Evolutionary conservation across 768 basidiomycete genomes (phyloP).

Genomic region (Russula ochroleuca): DNA sequence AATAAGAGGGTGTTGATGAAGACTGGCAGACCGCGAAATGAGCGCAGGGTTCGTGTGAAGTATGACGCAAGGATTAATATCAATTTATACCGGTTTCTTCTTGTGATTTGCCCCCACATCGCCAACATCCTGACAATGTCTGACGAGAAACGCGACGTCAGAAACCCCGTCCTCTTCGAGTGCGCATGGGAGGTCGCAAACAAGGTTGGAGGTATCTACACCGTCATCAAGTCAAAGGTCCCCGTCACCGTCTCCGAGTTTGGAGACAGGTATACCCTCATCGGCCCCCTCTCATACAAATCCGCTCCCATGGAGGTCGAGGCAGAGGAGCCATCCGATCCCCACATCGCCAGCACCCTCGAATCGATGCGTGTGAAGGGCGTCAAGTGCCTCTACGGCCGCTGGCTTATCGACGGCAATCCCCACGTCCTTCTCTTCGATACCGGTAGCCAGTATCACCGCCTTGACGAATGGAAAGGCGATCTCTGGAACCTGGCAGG

Average conservation of each 20-base stretch:
- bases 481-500: conserved; percentile 98
- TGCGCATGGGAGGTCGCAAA: conserved; percentile 98
- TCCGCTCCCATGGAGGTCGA: conserved; percentile 99
- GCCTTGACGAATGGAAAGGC: conserved; percentile 97
- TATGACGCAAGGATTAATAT: conserved; percentile 19
- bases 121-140: conserved; percentile 29
- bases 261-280: conserved; percentile 91
- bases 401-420: conserved; percentile 97
- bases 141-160: conserved; percentile 60
- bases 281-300: conserved; percentile 98
- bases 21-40: conserved; percentile 5
- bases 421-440: conserved; percentile 96
- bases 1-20: neutral
- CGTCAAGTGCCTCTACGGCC: conserved; percentile 90
- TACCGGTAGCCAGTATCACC: conserved; percentile 79
- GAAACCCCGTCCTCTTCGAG: conserved; percentile 82
- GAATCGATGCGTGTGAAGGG: conserved; percentile 84
- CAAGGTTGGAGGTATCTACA: conserved; percentile 99
- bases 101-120: conserved; percentile 14
- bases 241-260: conserved; percentile 97
- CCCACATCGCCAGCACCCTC: conserved; percentile 68
- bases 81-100: conserved; percentile 1
- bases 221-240: conserved; percentile 99
- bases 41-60: conserved; percentile 19
- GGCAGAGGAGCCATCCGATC: conserved; percentile 80